A percentile compares a stretch with the other conserved stretches of the same genome.
Evolutionary conservation across 192 early-diverging fungal genomes (phyloP).

Genomic region (Pecoramyces ruminantium): DNA sequence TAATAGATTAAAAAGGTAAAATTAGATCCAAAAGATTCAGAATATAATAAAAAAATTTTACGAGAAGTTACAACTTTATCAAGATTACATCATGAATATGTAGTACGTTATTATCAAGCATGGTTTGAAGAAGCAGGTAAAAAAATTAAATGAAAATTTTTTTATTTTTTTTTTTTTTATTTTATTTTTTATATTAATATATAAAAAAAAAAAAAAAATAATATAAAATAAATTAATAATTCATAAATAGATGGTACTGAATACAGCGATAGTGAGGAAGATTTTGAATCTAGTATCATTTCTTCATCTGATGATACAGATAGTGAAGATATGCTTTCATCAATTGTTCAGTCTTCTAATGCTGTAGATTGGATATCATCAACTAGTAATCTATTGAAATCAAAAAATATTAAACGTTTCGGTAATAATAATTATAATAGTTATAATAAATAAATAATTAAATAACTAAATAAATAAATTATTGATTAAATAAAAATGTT

Average conservation of each 20-base stretch:
- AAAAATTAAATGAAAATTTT: not conserved
- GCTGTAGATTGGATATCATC: not conserved
- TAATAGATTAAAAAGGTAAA: conserved; percentile 89
- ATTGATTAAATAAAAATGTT: too few species aligned
- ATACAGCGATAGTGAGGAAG: not conserved
- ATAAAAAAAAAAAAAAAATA: not conserved
- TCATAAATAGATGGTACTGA: not conserved
- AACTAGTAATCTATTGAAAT: not conserved
- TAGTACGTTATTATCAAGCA: conserved; percentile 75
- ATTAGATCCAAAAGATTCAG: conserved; percentile 59
- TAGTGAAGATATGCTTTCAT: not conserved
- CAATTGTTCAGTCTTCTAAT: not conserved
- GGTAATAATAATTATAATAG: not conserved
- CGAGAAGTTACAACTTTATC: conserved; percentile 83
- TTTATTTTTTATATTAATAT: not conserved
- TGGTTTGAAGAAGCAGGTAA: conserved; percentile 65
- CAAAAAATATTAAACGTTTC: not conserved
- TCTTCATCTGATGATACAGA: not conserved
- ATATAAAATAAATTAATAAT: too few species aligned
- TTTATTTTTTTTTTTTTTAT: not conserved
- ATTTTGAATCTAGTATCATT: not conserved
- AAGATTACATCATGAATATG: conserved; percentile 71
- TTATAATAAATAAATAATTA: too few species aligned
- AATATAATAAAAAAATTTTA: conserved; percentile 63
- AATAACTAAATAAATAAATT: too few species aligned